These are phyloP conservation scores for Delphinella strobiligena DNA, from an alignment of 2,329 filamentous ascomycete species.

Conservation along the genomic window DNA sequence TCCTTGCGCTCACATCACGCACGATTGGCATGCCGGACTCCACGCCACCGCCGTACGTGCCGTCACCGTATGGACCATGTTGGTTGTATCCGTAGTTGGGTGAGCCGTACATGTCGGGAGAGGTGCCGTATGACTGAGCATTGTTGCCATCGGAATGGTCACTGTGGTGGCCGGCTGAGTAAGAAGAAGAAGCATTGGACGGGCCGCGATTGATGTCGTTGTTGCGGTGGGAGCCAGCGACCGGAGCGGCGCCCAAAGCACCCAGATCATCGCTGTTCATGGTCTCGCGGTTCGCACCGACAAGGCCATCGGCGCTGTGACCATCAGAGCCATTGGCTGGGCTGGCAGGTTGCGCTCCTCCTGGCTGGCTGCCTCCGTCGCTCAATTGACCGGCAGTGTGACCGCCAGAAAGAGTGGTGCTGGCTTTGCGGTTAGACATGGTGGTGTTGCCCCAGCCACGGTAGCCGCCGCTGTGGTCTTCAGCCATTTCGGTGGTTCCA, in stretches of 20 bases:
- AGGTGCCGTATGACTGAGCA: conserved; percentile 18
- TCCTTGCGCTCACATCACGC: conserved; percentile 78
- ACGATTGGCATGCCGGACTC: conserved; percentile 64
- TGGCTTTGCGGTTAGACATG: conserved; percentile 61
- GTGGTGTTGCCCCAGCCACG: conserved; percentile 86
- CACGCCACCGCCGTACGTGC: conserved; percentile 42
- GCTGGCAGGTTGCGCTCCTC: conserved; percentile 35
- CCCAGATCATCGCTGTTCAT: conserved; percentile 71
- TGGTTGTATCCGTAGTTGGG: conserved; percentile 41
- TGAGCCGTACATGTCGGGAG: conserved; percentile 14
- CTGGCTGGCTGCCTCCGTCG: conserved; percentile 50
- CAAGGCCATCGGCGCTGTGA: conserved; percentile 55
- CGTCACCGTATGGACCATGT: conserved; percentile 44
- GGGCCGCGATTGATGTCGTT: conserved; percentile 73
- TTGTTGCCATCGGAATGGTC: conserved; percentile 34
- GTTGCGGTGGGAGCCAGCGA: conserved; percentile 50
- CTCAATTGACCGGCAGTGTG: conserved; percentile 42
- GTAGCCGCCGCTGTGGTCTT: conserved; percentile 69
- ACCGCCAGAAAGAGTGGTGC: conserved; percentile 77
- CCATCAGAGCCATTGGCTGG: conserved; percentile 50
- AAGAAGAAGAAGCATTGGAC: conserved; percentile 92
- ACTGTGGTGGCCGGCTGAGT: conserved; percentile 71
- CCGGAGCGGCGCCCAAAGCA: conserved; percentile 58
- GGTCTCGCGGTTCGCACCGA: conserved; percentile 35
- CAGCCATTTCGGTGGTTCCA: conserved; percentile 56